Evolutionary conservation across 2,329 filamentous ascomycete species (phyloP).

Genomic region (Aureobasidium musti): DNA sequence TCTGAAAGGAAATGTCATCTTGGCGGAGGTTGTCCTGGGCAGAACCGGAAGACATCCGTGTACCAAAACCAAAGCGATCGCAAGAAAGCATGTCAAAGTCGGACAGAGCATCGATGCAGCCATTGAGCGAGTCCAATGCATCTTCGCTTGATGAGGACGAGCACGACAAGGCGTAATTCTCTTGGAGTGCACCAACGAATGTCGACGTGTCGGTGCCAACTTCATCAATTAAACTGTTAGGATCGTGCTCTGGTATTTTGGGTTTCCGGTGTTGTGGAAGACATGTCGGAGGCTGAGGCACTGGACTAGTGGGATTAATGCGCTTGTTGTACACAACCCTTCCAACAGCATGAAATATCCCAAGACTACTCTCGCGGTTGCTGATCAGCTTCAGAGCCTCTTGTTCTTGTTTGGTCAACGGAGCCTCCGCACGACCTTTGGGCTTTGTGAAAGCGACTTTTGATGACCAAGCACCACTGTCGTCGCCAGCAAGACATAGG

Average conservation of each 20-base stretch:
- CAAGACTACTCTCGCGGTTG: conserved; percentile 83
- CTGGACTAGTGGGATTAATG: conserved; percentile 54
- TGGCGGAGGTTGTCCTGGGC: conserved; percentile 76
- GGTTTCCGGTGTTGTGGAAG: conserved; percentile 49
- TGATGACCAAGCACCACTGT: conserved; percentile 72
- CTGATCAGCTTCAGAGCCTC: conserved; percentile 80
- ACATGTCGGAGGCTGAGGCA: conserved; percentile 50
- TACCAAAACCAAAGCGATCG: conserved; percentile 66
- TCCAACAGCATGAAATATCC: conserved; percentile 93
- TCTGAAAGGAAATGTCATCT: conserved; percentile 91
- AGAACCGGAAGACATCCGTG: conserved; percentile 52
- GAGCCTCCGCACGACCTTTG: conserved; percentile 60
- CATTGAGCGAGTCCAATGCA: conserved; percentile 75
- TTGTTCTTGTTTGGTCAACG: conserved; percentile 73
- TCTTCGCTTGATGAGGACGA: conserved; percentile 59
- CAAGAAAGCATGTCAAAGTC: conserved; percentile 83
- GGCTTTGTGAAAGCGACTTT: conserved; percentile 70
- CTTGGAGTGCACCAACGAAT: conserved; percentile 85
- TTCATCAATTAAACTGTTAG: conserved; percentile 81
- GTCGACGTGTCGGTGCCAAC: conserved; percentile 89
- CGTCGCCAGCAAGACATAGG: conserved; percentile 78
- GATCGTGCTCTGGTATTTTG: conserved; percentile 49
- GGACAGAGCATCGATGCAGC: conserved; percentile 84
- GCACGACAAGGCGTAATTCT: conserved; percentile 90
- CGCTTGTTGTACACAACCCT: conserved; percentile 98